Base-by-base conservation (phyloP, 108 stramenopile genomes). In the Nitzschia inconspicua region DNA sequence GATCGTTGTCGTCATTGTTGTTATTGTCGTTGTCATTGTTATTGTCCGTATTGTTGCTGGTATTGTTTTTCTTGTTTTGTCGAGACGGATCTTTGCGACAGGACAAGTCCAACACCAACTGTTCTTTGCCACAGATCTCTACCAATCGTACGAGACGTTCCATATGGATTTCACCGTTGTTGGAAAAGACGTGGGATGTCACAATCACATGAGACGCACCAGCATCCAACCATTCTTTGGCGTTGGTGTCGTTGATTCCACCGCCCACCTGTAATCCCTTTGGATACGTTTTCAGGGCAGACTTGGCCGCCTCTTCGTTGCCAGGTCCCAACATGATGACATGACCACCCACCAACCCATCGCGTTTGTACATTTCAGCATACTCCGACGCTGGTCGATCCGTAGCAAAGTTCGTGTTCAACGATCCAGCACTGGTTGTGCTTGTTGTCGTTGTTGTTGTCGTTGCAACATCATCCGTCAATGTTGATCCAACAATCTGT, bases 171-270 rank as follows among this genome's bases (percentile, higher is more conserved):
- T 74, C 44, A 4, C 94, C 91, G 11, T 83, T 79, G 59, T 79
- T 57, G 5, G 60, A 28, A 67, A 99, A 99, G 2, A 98, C 95
- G 55, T 73, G 89, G 14, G 88, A 90, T n/a, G 98, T 99, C 20
- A 99, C 96, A 65, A 99, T 99, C 20, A 99, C 89, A 63, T 99
- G 97, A 2, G 85, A 86, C 5, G 98, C 98, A n/a, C 89, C 96
- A 4, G 79, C 71, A 0, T 94, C 84, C 19, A 99, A 35, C 86
- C 95, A 99, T 44, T 82, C 63, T 14, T 36, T 28, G 0, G 95
- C 95, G 52, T 95, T 97, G 3, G 79, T 63, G 16, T 87, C 60
- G 6, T 83, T 94, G 22, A 99, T 79, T 24, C 97, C 98, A 0
- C 98, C 98, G 24, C 98, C 98, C 32, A 99, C 77, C 48, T 99